Percentiles rank a stretch among this genome's conserved stretches.
These are phyloP conservation scores for Solanum ossicruentum DNA, from an alignment of 257 asterid genomes.

Conservation along the genomic window DNA sequence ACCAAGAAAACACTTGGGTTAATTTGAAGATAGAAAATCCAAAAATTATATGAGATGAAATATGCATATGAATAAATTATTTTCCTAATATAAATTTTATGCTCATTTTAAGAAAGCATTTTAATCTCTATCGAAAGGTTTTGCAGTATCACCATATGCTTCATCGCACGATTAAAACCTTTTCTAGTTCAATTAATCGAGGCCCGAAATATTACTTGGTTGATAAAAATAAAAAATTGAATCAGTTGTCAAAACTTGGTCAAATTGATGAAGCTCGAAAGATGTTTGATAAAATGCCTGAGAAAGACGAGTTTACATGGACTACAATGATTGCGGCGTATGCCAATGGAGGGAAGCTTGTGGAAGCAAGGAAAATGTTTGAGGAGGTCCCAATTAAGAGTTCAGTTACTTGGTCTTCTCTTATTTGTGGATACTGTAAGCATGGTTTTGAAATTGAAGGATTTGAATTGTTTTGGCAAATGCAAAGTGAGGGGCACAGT, in stretches of 20 bases:
- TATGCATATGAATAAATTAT: not conserved
- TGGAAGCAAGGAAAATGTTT: conserved; percentile 49
- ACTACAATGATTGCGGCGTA: conserved; percentile 57
- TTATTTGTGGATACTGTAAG: conserved; percentile 74
- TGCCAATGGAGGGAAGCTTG: conserved; percentile 45
- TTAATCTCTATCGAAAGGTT: not conserved
- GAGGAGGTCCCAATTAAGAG: conserved; percentile 30
- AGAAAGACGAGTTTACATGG: conserved; percentile 59
- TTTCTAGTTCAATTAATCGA: not conserved
- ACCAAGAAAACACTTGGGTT: not conserved
- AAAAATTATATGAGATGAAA: not conserved
- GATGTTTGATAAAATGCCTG: conserved; percentile 62
- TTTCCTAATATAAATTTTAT: not conserved
- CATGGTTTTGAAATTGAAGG: conserved; percentile 47
- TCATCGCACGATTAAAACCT: not conserved
- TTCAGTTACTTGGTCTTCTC: conserved; percentile 66
- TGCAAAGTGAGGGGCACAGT: conserved; percentile 39
- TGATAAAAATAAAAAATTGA: conserved; percentile 22
- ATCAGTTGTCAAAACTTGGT: conserved; percentile 20
- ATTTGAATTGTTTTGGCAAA: conserved; percentile 43
- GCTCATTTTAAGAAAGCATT: not conserved
- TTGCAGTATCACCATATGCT: not conserved
- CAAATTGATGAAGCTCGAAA: conserved; percentile 46
- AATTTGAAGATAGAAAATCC: not conserved
- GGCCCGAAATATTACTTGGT: conserved; percentile 6